Evolutionary conservation across 176 grass and related monocot genomes (phyloP).

Genomic region (Elaeis guineensis): DNA sequence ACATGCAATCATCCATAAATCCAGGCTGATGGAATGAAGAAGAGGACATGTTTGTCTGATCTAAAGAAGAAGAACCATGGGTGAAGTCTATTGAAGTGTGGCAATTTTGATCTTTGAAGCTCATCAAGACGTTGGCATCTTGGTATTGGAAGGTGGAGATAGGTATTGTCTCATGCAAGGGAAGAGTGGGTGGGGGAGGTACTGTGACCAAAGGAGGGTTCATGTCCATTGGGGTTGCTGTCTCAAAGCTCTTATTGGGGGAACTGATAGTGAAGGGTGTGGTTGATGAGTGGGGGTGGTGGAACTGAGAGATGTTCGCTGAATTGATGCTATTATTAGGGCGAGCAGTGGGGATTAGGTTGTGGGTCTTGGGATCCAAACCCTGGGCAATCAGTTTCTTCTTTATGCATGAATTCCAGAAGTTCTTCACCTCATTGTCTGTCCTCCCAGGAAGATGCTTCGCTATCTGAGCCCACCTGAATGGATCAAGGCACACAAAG

Average conservation of each 20-base stretch:
- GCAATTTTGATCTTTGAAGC: conserved; percentile 56
- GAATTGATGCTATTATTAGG: conserved; percentile 21
- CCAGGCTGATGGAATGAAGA: conserved; percentile 46
- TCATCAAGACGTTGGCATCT: conserved; percentile 57
- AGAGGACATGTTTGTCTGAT: conserved; percentile 27
- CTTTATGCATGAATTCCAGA: conserved; percentile 99
- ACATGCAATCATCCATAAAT: conserved; percentile 66
- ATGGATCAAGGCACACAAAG: neutral
- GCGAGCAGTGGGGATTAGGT: conserved; percentile 70
- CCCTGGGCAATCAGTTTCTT: conserved; percentile 98
- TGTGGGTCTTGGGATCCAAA: conserved; percentile 93
- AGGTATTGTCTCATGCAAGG: conserved; percentile 25
- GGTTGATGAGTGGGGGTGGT: conserved; percentile 14
- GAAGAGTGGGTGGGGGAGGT: conserved; percentile 8
- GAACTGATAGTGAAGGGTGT: conserved; percentile 93
- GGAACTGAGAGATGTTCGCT: conserved; percentile 14
- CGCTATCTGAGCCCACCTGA: conserved; percentile 94
- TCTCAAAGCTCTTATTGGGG: conserved; percentile 43
- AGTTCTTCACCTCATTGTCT: conserved; percentile 99
- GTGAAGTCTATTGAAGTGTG: conserved; percentile 52
- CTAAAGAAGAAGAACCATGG: conserved; percentile 35
- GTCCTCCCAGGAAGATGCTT: conserved; percentile 94
- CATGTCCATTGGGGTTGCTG: conserved; percentile 11
- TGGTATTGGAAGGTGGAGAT: conserved; percentile 40
- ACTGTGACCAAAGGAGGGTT: conserved; percentile 27